Evolutionary conservation across 805 yeast genomes (phyloP), one percentile per base, ranked within the genome.

Genomic region (Candida schatavii): DNA sequence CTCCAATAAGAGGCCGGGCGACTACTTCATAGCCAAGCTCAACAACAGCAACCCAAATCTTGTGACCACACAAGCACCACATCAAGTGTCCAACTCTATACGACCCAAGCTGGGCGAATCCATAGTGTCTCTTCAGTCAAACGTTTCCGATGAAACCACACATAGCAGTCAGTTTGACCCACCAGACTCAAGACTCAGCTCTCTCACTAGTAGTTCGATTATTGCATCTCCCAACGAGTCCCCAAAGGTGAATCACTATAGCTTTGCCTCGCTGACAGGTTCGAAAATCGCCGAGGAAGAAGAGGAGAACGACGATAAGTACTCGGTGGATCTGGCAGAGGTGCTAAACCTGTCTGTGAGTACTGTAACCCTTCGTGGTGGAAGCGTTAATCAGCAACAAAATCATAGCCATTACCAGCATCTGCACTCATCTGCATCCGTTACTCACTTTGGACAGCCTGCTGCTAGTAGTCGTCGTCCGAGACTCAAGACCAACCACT

Each of bases 1-100:
- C 15, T 31, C 52, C n/a, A 31, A 66, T 64, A 38, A 38, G 45
- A 49, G 75, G 21, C 75, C 75, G 3, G 65, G 72, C 23, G 74
- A 69, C 42, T 67, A 65, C 50, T 69, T 57, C 43, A 56, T 66
- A 29, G 59, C 57, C 42, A 63, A 61, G 42, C 43, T 67, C 34
- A 55, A 55, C 35, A 52, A 47, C 39, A 55, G 57, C 40, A 40
- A 56, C 5, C 18, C 50, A 4, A 52, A 50, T 42, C 45, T 58
- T 42, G 40, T 48, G 7, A 42, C 46, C 15, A 41, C 5, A n/a
- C 20, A 45, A 25, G 19, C 34, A 26, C 39, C 43, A 21, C n/a
- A n/a, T n/a, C n/a, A n/a, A n/a, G n/a, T n/a, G n/a, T n/a, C n/a
- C n/a, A 19, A 40, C 30, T 26, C 21, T 19, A 34, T 41, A 3